Percentiles rank a stretch among this genome's conserved stretches.
These are phyloP conservation scores for Aspergillus sp. DNA, from an alignment of 2,329 filamentous ascomycete species.

Conservation along the genomic window DNA sequence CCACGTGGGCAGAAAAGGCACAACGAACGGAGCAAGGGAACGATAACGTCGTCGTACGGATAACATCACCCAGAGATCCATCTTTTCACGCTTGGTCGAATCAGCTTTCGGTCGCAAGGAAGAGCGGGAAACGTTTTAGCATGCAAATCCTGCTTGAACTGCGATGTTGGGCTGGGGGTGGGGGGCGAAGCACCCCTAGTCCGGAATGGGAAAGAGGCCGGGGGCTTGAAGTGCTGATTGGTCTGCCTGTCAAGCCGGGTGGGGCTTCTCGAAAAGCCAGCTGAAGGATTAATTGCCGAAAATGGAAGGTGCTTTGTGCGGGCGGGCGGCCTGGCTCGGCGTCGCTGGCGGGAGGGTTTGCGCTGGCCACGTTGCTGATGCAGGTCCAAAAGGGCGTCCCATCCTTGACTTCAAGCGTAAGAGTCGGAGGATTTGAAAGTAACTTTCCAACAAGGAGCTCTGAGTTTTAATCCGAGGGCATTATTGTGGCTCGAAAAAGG, in stretches of 20 bases:
- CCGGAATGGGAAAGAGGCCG: not conserved
- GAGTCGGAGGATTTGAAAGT: not conserved
- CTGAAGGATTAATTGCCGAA: not conserved
- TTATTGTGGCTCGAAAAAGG: not conserved
- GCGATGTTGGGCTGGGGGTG: slow-evolving; percentile 9
- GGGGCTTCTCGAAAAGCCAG: not conserved
- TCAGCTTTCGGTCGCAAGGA: not conserved
- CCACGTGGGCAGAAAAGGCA: slow-evolving; percentile 19
- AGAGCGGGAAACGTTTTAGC: not conserved
- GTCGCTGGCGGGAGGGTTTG: not conserved
- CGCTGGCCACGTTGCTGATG: not conserved
- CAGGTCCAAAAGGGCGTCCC: not conserved
- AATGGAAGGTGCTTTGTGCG: slow-evolving; percentile 5
- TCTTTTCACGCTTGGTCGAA: not conserved
- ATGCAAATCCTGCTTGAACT: slow-evolving; percentile 1
- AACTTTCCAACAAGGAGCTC: not conserved
- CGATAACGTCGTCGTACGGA: slow-evolving; percentile 1
- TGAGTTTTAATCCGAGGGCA: not conserved
- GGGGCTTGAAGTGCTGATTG: not conserved
- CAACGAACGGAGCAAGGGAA: slow-evolving; percentile 4
- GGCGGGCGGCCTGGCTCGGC: not conserved
- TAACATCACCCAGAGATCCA: slow-evolving; percentile 1
- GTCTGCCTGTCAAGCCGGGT: not conserved
- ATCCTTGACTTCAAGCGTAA: too few species aligned
- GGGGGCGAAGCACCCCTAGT: not conserved